Base-by-base conservation (phyloP, 2,329 filamentous ascomycete species). In the Pseudogymnoascus sp. region DNA sequence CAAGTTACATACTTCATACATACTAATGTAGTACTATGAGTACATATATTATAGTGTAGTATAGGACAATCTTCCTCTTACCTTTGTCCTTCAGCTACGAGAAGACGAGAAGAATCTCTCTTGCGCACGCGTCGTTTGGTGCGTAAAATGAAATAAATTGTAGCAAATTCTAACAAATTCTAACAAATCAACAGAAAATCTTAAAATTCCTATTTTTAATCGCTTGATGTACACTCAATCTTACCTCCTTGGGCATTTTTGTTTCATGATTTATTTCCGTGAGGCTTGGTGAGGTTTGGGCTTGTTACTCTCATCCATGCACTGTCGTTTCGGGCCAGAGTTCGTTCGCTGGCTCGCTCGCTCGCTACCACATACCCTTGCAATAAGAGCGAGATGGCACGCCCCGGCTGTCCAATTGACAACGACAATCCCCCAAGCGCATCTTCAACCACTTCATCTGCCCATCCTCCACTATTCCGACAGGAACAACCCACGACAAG, bases 361-460 rank as follows among this genome's bases (percentile, higher is more conserved):
- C 48, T 55, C 48, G 48, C 48, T 55, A 55, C 48, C 48, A 15
- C 48, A 15, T 21, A 55, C 48, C 48, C 48, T 55, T 55, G 48
- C 48, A 55, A 33, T 15, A 55, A 55, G 48, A 55, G 48, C n/a
- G 48, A 55, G 48, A 55, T 55, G 48, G 48, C 48, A 55, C 48
- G 48, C 48, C 48, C 48, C 29, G 48, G 48, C 15, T 21, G 48
- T 55, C 48, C 48, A 55, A 55, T 55, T 55, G 48, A 55, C 48
- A 55, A 55, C 48, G 48, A 55, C 48, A 55, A 55, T 55, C 48
- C 48, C 21, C 48, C 48, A 55, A 55, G 48, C 48, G 48, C 48
- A 55, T 55, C 48, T 55, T 55, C 48, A 55, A 45, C 48, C 48
- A 55, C 48, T 55, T 55, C 48, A 55, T 55, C 48, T 55, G 48